These are phyloP conservation scores for Phytophthora vignae DNA, from an alignment of 352 stramenopile species.

Conservation along the genomic window DNA sequence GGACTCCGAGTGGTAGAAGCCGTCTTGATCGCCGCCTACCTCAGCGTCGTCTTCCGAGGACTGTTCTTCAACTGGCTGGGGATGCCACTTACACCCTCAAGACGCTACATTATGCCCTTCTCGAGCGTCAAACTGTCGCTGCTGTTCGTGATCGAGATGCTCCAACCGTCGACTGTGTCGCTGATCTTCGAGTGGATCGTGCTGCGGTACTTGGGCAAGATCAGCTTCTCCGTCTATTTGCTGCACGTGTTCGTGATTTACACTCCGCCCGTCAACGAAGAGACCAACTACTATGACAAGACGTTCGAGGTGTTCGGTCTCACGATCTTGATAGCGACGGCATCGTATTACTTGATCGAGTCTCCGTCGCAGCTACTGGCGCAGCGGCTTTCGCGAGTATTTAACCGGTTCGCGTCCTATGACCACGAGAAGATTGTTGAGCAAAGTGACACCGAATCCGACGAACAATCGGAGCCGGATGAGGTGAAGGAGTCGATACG, in stretches of 20 bases:
- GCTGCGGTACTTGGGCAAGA: slow-evolving; percentile 41
- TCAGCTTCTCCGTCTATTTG: slow-evolving; percentile 52
- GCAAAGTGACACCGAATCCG: slow-evolving; percentile 21
- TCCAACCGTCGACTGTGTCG: slow-evolving; percentile 29
- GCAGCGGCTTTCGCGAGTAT: slow-evolving; percentile 4
- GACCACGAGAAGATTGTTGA: slow-evolving; percentile 21
- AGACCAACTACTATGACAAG: slow-evolving; percentile 14
- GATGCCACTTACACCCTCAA: not conserved
- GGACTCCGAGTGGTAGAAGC: slow-evolving; percentile 14
- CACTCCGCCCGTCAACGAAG: not conserved
- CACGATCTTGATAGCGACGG: slow-evolving; percentile 7
- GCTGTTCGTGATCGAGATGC: slow-evolving; percentile 35
- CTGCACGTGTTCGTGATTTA: slow-evolving; percentile 48
- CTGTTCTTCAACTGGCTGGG: too few relatives aligned
- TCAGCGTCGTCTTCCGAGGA: slow-evolving; percentile 11
- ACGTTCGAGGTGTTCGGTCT: slow-evolving; percentile 8
- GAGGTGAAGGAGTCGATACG: not conserved
- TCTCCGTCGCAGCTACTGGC: slow-evolving; percentile 15
- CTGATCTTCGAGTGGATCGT: slow-evolving; percentile 39
- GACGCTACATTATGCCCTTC: slow-evolving; percentile 12
- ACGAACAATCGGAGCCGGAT: slow-evolving; percentile 2
- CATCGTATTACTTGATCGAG: slow-evolving; percentile 7
- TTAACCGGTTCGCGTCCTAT: slow-evolving; percentile 16
- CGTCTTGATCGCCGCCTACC: slow-evolving; percentile 14
- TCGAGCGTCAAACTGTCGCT: slow-evolving; percentile 12